Conservation (phyloP, 2,329 filamentous ascomycete species). For the Microdochium bolleyi region DNA sequence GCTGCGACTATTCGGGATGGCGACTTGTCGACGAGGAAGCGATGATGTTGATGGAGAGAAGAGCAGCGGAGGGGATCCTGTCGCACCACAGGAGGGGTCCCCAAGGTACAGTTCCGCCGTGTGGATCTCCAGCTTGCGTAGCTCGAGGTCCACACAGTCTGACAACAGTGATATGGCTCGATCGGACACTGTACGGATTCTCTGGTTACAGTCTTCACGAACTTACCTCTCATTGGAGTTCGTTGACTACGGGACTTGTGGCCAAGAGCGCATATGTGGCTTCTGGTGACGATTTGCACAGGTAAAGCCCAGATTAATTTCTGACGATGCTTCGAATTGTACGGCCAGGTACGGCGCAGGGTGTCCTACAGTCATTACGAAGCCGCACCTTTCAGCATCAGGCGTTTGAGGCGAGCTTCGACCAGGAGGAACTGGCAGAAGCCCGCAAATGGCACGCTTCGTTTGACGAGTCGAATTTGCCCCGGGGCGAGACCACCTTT, state of each 20-base stretch:
- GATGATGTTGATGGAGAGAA: background rate
- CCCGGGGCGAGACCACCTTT: conserved; percentile 43
- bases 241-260: too few species aligned
- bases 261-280: too few species aligned
- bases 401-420: conserved; percentile 40
- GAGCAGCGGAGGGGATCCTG: too few species aligned
- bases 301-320: background rate
- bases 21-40: background rate
- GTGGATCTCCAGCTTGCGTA: too few species aligned
- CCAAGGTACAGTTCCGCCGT: too few species aligned
- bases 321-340: background rate
- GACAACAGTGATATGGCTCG: too few species aligned
- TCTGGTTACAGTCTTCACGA: too few species aligned
- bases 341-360: background rate
- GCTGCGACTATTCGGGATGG: background rate
- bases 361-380: background rate
- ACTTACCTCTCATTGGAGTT: too few species aligned
- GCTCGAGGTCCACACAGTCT: too few species aligned
- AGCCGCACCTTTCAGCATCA: conserved; percentile 17
- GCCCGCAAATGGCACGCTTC: conserved; percentile 42
- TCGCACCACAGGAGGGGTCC: too few species aligned
- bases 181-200: too few species aligned
- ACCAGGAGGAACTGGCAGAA: conserved; percentile 39
- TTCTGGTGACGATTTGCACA: too few species aligned
- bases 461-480: conserved; percentile 34